Percentiles rank a stretch among this genome's conserved stretches.
Conservation (phyloP, 176 grass and related monocot species). For the Puya raimondii region DNA sequence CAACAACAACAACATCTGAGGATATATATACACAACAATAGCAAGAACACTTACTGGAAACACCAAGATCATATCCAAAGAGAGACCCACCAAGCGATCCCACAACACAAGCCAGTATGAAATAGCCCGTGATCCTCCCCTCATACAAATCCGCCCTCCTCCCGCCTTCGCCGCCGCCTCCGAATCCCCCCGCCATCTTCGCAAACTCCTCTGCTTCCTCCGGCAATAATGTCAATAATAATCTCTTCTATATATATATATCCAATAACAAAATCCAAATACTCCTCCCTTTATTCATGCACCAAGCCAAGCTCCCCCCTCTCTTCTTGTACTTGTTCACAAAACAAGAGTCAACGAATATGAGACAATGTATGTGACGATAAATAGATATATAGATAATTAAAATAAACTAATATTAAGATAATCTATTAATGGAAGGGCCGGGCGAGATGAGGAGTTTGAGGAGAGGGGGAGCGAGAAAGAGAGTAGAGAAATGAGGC, state of each 20-base stretch:
- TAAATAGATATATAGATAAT: too few species aligned
- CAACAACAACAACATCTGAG: not conserved
- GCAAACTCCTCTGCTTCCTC: not conserved
- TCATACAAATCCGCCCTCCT: constrained; percentile 68
- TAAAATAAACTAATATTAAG: not conserved
- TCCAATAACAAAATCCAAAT: too few species aligned
- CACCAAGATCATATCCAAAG: constrained; percentile 95
- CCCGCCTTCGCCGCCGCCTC: constrained; percentile 25
- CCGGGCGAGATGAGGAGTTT: not conserved
- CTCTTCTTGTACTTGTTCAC: too few species aligned
- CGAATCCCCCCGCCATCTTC: constrained; percentile 62
- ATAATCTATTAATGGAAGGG: not conserved
- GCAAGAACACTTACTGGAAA: constrained; percentile 48
- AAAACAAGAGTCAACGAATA: too few species aligned
- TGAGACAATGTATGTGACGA: too few species aligned
- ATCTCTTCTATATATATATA: too few species aligned
- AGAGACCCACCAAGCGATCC: constrained; percentile 96
- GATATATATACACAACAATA: too few species aligned
- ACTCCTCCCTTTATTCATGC: too few species aligned
- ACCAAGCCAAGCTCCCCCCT: too few species aligned
- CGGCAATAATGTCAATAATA: not conserved
- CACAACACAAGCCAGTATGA: constrained; percentile 82
- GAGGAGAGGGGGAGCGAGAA: not conserved
- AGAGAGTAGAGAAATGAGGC: too few species aligned
- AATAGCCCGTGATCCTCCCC: constrained; percentile 76